Conservation (phyloP, 768 basidiomycete genomes). For the Boletus barrowsii region DNA sequence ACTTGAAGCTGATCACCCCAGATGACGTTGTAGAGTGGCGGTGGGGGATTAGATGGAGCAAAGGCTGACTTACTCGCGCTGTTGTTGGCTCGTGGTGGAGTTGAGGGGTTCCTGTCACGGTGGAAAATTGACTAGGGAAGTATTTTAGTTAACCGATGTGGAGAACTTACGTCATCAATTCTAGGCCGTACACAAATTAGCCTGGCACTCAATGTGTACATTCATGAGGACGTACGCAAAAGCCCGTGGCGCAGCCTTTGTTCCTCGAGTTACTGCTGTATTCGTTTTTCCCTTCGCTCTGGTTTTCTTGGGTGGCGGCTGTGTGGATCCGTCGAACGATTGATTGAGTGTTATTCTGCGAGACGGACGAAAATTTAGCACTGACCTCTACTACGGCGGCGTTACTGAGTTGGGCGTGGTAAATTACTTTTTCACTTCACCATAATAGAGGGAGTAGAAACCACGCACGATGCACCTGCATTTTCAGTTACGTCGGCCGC, state of each 20-base stretch:
- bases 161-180: slow-evolving; percentile 32
- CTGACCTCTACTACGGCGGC: slow-evolving; percentile 24
- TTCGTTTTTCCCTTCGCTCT: slow-evolving; percentile 31
- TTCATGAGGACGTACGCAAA: slow-evolving; percentile 9
- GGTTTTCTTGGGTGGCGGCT: slow-evolving; percentile 41
- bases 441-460: slow-evolving; percentile 1
- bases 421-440: slow-evolving; percentile 1
- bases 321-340: slow-evolving; percentile 7
- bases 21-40: slow-evolving; percentile 11
- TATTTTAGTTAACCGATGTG: slow-evolving; percentile 17
- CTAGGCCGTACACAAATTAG: slow-evolving; percentile 13
- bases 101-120: slow-evolving; percentile 25
- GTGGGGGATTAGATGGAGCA: slow-evolving; percentile 15
- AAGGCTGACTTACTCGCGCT: slow-evolving; percentile 32
- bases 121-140: slow-evolving; percentile 11
- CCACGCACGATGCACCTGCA: slow-evolving; percentile 25
- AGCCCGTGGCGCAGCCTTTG: slow-evolving; percentile 14
- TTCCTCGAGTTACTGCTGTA: slow-evolving; percentile 9
- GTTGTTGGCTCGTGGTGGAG: slow-evolving; percentile 20
- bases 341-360: background rate
- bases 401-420: slow-evolving; percentile 17
- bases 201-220: background rate
- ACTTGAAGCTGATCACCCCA: slow-evolving; percentile 24
- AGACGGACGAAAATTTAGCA: slow-evolving; percentile 6
- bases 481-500: slow-evolving; percentile 5